Base-by-base conservation (phyloP, 495 filamentous ascomycete genomes). In the Paragyromitra xinjiangensis region DNA sequence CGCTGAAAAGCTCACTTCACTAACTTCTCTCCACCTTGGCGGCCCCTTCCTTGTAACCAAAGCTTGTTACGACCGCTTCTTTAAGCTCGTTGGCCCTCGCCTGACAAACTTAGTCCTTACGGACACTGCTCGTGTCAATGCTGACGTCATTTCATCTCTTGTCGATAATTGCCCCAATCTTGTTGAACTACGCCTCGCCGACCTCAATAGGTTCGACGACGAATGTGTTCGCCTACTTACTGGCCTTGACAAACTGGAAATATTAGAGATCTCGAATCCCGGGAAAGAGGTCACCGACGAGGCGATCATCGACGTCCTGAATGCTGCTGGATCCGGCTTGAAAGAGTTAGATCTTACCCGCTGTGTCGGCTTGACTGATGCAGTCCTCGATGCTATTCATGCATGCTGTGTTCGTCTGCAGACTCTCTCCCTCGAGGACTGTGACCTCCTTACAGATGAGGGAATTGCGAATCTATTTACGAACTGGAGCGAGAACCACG, bases 111-210 rank as follows among this genome's bases (percentile, higher is more conserved):
- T 82, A 44, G 69, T 69, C 26, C 55, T 82, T 42, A 71, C 79
- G 11, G 69, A 81, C 42, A 82, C 80, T 5, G 73, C 78, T 8
- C 79, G 80, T 11, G 75, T 77, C 44, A 71, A 29, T 29, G 24
- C 42, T 24, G 66, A 68, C n/a, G 79, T 82, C 22, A 73, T 82
- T 26, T 56, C 37, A 2, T 64, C 79, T 29, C 64, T 82, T 29
- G 79, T 74, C 39, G 67, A 75, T 14, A 75, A 81, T 53, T 82
- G 80, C 8, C 79, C 75, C 22, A 81, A 81, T 42, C 71, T 82
- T n/a, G 70, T 51, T 3, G 65, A 79, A 14, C 65, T 82, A 8
- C 69, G 69, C 45, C 66, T 82, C 7, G 58, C 55, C 11, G 58
- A 78, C 22, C 79, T 82, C 55, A 66, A 62, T 11, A 64, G 62